Evolutionary conservation across 805 yeast species (phyloP).

Genomic region (Scheffersomyces stipitis): DNA sequence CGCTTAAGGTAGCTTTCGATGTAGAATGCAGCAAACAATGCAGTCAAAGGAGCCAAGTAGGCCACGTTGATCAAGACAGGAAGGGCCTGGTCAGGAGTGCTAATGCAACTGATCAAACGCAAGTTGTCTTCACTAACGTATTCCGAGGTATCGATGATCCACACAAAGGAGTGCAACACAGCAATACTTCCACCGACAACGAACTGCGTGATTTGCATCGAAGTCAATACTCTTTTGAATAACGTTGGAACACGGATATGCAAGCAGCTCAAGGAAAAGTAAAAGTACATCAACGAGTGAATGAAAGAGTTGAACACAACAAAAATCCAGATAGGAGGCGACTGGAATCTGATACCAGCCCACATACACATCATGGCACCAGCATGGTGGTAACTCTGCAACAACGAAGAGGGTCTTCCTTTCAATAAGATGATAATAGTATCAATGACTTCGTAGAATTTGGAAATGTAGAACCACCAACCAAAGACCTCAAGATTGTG

Average conservation of each 20-base stretch:
- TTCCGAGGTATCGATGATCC: constrained; percentile 48
- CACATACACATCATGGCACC: constrained; percentile 84
- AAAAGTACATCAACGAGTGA: constrained; percentile 72
- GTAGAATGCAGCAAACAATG: constrained; percentile 64
- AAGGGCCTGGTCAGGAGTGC: constrained; percentile 58
- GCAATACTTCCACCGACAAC: constrained; percentile 69
- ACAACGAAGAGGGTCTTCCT: constrained; percentile 63
- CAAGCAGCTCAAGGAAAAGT: constrained; percentile 61
- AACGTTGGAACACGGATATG: constrained; percentile 55
- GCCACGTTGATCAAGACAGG: constrained; percentile 62
- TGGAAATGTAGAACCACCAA: constrained; percentile 66
- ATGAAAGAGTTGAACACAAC: constrained; percentile 79
- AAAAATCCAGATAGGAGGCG: constrained; percentile 80
- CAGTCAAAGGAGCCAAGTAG: constrained; percentile 67
- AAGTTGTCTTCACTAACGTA: constrained; percentile 32
- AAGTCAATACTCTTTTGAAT: constrained; percentile 59
- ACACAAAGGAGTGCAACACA: constrained; percentile 60
- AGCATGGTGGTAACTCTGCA: constrained; percentile 75
- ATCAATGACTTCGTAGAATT: constrained; percentile 71
- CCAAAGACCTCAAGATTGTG: constrained; percentile 55
- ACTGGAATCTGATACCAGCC: constrained; percentile 68
- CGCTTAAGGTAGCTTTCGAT: constrained; percentile 53
- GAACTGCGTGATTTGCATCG: constrained; percentile 69
- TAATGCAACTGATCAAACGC: constrained; percentile 45
- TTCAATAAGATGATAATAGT: constrained; percentile 65